Evolutionary conservation across 306 rosid species (phyloP), one percentile per base, ranked within the genome.

Genomic region (Delonix regia): DNA sequence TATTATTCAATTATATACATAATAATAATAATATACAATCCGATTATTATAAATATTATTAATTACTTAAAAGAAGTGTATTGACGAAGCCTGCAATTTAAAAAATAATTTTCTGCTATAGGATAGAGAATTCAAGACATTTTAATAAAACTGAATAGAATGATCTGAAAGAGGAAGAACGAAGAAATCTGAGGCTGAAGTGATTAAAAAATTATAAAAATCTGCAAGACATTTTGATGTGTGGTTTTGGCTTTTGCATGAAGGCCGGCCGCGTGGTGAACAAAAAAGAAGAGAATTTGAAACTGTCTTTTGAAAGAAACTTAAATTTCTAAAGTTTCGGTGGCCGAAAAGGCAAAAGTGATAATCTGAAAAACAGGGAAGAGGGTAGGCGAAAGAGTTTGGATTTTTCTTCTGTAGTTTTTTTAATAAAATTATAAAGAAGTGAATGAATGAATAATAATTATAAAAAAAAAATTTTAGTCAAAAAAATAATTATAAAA

Each of bases 271-370:
- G 30, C 63, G 34, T 42, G 61, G 51, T 57, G 41, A 73, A 51
- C 28, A 28, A 55, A n/a, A 21, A 13, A 6, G 24, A 3, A 41
- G 52, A 38, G 12, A 64, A 52, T 2, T 19, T 22, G 38, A 18
- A 38, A 28, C 28, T 4, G 16, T 14, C 21, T 73, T 9, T 5
- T 57, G 9, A 59, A 59, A 3, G 36, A 6, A 42, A 5, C 27
- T 41, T 42, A 1, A 56, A 24, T 69, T 53, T 74, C 56, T 61
- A 33, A 73, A 73, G 41, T 56, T 83, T 74, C 42, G 78, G 78
- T 69, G 78, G 86, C 81, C 75, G 74, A 61, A 78, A 73, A 68
- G 77, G 34, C 21, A 4, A 81, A 81, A 67, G 80, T 36, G 41
- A 2, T 4, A 7, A 5, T 38, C 41, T 2, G 28, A 22, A 66